Evolutionary conservation across 257 asterid genomes (phyloP), one percentile per base, ranked within the genome.

Genomic region (Fraxinus cuspidata): DNA sequence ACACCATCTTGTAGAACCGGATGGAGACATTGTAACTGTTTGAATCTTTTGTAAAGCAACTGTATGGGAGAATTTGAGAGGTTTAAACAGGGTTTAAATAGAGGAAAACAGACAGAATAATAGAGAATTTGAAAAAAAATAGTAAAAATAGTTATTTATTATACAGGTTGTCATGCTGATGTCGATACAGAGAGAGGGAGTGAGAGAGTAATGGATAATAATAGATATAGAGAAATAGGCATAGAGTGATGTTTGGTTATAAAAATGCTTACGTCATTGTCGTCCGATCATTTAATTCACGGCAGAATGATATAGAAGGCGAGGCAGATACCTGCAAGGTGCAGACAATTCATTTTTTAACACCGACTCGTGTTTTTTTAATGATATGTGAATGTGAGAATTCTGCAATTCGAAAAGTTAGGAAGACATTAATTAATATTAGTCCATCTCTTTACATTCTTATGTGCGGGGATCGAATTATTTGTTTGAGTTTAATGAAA

Each of bases 1-100:
- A 73, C 96, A 87, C 98, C 98, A 93, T 82, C 98, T 81, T 0
- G 87, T 87, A 67, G 85, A 80, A 18, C 83, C 72, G 25, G 89
- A 72, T 23, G 90, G 83, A 49, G 88, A 75, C 96, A 91, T 89
- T 72, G 7, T 42, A 27, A 37, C 13, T 44, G 34, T 71, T 34
- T 72, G 70, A 31, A 31, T 38, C 1, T 37, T 16, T 32, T 23
- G 16, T 9, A 23, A 10, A n/a, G 16, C 32, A 63, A 63, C 7
- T 63, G n/a, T 29, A 15, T 66, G 79, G 34, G 8, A 42, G 19
- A 27, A 31, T 13, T 25, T 23, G 79, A 68, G 47, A 73, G 74
- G 38, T 25, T 71, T 65, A 66, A 42, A 31, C 44, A 42, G 74
- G 81, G 72, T 86, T 73, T 85, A 89, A 75, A 85, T 89, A 89